These are phyloP conservation scores for Spongiforma sp. DNA, from an alignment of 1,284 basidiomycete species.

Conservation along the genomic window DNA sequence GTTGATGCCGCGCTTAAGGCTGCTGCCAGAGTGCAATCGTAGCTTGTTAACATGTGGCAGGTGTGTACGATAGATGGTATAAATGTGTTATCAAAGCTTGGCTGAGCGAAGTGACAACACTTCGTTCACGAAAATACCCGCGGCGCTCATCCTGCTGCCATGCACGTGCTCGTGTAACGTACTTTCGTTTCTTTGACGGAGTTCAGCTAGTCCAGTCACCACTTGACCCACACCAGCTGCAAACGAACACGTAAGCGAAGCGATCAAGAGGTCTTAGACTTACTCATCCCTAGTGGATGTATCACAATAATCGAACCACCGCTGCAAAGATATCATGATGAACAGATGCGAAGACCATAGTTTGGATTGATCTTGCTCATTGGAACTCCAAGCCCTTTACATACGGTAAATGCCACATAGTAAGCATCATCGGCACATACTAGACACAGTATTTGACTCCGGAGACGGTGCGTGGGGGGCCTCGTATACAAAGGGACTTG, in stretches of 20 bases:
- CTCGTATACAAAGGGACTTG: no score
- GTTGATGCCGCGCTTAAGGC: constrained; percentile 48
- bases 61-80: not conserved
- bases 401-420: no score
- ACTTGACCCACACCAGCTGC: constrained; percentile 53
- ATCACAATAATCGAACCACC: constrained; percentile 90
- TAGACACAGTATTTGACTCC: no score
- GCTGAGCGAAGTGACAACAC: constrained; percentile 30
- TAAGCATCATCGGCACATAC: no score
- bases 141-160: constrained; percentile 82
- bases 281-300: constrained; percentile 86
- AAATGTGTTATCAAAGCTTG: constrained; percentile 27
- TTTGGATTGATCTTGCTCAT: constrained; percentile 90
- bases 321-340: constrained; percentile 38
- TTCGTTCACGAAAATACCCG: constrained; percentile 84
- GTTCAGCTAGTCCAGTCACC: constrained; percentile 83
- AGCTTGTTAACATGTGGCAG: not conserved
- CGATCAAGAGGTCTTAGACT: constrained; percentile 35
- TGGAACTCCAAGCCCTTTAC: constrained; percentile 79
- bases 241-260: not conserved
- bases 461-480: no score
- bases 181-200: constrained; percentile 71
- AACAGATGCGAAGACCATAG: constrained; percentile 44
- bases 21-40: not conserved
- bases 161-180: constrained; percentile 87